Evolutionary conservation across 2,329 filamentous ascomycete species (phyloP).

Genomic region (Ilyonectria sp.): DNA sequence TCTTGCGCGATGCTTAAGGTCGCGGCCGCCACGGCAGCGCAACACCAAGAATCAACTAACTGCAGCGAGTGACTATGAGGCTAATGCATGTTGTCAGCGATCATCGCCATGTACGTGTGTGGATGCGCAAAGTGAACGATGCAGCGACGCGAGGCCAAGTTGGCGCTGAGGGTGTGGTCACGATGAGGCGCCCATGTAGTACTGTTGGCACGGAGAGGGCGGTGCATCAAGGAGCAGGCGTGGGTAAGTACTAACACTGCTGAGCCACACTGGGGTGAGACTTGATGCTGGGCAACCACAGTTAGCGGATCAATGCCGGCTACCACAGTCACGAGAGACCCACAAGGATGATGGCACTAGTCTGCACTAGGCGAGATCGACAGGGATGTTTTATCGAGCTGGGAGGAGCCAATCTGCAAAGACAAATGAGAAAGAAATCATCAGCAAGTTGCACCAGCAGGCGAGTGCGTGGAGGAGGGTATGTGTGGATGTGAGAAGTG

Average conservation of each 20-base stretch:
- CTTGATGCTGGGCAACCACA: conserved; percentile 34
- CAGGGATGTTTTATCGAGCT: conserved; percentile 42
- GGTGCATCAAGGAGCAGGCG: conserved; percentile 31
- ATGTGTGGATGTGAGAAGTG: conserved; percentile 15
- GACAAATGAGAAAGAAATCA: conserved; percentile 36
- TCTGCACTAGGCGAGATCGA: conserved; percentile 32
- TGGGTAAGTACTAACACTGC: conserved; percentile 46
- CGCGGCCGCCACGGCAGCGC: conserved; percentile 40
- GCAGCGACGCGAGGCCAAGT: conserved; percentile 38
- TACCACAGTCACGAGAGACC: conserved; percentile 42
- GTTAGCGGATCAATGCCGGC: conserved; percentile 41
- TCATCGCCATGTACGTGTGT: conserved; percentile 43
- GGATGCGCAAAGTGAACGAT: conserved; percentile 37
- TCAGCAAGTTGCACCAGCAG: conserved; percentile 43
- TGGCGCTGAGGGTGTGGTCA: conserved; percentile 34
- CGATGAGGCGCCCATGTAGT: conserved; percentile 42
- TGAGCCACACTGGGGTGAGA: conserved; percentile 38
- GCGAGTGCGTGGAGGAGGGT: conserved; percentile 3
- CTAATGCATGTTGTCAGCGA: conserved; percentile 52
- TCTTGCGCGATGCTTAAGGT: conserved; percentile 49
- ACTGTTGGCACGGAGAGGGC: conserved; percentile 30
- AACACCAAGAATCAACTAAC: conserved; percentile 42
- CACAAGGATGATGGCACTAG: conserved; percentile 45
- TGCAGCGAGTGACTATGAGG: conserved; percentile 41
- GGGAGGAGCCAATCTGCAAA: conserved; percentile 43